Evolutionary conservation across 192 early-diverging fungal genomes (phyloP).

Genomic region (Endogone sp.): DNA sequence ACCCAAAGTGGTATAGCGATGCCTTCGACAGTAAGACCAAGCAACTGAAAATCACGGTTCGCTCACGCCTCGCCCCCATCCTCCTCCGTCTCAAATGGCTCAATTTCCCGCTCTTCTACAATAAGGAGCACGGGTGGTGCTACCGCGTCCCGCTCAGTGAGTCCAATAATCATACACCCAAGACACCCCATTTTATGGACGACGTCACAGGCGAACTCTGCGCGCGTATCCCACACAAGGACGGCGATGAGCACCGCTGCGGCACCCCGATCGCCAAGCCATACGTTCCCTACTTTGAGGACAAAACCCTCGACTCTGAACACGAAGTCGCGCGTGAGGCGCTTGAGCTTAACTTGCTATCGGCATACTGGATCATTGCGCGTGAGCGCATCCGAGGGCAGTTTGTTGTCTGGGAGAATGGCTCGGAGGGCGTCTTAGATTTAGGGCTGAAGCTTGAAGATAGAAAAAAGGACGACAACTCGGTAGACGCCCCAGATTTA

Average conservation of each 20-base stretch:
- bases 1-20: conserved; percentile 81
- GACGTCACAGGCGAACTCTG: conserved; percentile 32
- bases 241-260: conserved; percentile 72
- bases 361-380: conserved; percentile 89
- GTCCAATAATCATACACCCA: neutral
- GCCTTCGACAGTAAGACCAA: conserved; percentile 59
- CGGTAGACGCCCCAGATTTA: conserved; percentile 24
- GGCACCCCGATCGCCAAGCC: conserved; percentile 86
- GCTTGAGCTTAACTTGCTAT: conserved; percentile 68
- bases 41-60: conserved; percentile 61
- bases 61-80: conserved; percentile 74
- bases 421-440: conserved; percentile 21
- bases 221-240: conserved; percentile 81
- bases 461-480: conserved; percentile 3
- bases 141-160: conserved; percentile 45
- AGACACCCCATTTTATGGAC: conserved; percentile 34
- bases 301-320: conserved; percentile 70
- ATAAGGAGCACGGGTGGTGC: conserved; percentile 71
- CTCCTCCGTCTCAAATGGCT: conserved; percentile 82
- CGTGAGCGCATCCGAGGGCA: conserved; percentile 78
- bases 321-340: conserved; percentile 72
- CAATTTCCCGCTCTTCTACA: conserved; percentile 74
- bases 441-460: conserved; percentile 31
- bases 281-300: conserved; percentile 76
- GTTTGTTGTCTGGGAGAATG: conserved; percentile 77